These are phyloP conservation scores for Mrakia blollopis DNA, from an alignment of 768 basidiomycete species.

Conservation along the genomic window DNA sequence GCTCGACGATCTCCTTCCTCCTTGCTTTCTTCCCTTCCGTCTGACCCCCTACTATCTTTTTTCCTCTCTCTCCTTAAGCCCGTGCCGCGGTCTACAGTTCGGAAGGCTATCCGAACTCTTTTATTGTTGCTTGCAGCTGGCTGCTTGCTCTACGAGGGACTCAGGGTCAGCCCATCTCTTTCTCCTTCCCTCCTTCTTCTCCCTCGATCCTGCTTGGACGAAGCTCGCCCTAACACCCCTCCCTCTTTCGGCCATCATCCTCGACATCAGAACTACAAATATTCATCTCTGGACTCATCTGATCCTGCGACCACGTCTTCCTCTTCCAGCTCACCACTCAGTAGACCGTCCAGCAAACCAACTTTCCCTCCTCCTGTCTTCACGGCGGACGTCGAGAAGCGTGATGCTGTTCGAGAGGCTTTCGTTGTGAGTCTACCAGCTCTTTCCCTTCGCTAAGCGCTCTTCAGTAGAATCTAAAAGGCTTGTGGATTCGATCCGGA, in stretches of 20 bases:
- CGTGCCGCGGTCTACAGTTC: not conserved
- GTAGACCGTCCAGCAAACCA: not conserved
- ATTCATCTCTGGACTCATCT: not conserved
- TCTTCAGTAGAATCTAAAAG: no score
- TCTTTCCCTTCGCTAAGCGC: no score
- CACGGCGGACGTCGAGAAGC: constrained; percentile 57
- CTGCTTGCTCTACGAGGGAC: constrained; percentile 2
- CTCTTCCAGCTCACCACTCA: not conserved
- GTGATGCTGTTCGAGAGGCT: constrained; percentile 67
- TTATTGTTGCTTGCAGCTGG: not conserved
- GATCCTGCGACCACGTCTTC: not conserved
- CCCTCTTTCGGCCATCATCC: no score
- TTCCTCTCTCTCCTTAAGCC: no score
- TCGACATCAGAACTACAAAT: not conserved
- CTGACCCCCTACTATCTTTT: not conserved
- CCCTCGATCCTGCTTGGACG: no score
- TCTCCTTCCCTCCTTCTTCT: not conserved
- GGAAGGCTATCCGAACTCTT: not conserved
- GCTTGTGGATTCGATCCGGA: no score
- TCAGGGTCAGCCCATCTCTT: constrained; percentile 13
- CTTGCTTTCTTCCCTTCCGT: not conserved
- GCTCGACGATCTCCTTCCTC: not conserved
- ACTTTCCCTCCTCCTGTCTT: constrained; percentile 39
- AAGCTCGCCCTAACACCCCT: no score
- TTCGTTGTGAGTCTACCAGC: constrained; percentile 58